These are phyloP conservation scores for Dovyalis caffra DNA, from an alignment of 345 rosid genomes.

Conservation along the genomic window DNA sequence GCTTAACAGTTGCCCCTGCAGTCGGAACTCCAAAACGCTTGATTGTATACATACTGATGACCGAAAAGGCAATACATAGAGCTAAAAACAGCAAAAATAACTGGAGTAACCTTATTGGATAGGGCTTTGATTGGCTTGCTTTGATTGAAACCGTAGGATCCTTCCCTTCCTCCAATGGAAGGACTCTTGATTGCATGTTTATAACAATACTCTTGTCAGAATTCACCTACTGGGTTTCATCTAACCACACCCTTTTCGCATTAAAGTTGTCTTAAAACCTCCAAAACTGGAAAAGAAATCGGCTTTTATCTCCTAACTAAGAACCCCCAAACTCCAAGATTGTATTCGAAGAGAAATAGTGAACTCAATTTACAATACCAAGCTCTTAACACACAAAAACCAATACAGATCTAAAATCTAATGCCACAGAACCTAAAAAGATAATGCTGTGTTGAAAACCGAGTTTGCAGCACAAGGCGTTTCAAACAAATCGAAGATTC, in stretches of 20 bases:
- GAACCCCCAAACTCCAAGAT: conserved; percentile 9
- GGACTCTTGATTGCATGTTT: conserved; percentile 59
- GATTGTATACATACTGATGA: conserved; percentile 66
- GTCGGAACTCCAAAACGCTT: conserved; percentile 55
- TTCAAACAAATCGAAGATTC: neutral
- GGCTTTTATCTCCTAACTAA: neutral
- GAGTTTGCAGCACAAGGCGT: conserved; percentile 10
- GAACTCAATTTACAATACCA: neutral
- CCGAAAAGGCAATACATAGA: conserved; percentile 53
- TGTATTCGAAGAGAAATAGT: neutral
- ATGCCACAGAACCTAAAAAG: neutral
- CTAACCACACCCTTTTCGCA: conserved; percentile 7
- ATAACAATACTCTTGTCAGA: conserved; percentile 7
- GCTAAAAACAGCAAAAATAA: conserved; percentile 51
- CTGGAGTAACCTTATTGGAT: conserved; percentile 53
- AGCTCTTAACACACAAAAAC: neutral
- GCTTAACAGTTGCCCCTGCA: conserved; percentile 42
- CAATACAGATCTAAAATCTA: conserved; percentile 24
- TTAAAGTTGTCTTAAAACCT: neutral
- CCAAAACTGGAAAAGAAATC: neutral
- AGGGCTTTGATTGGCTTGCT: conserved; percentile 45
- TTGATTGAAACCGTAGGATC: conserved; percentile 41
- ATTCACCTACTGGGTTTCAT: conserved; percentile 19
- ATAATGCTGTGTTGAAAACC: neutral
- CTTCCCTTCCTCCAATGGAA: conserved; percentile 67